A percentile compares a stretch with the other conserved stretches of the same genome.
These are phyloP conservation scores for Blastomyces emzantsi DNA, from an alignment of 2,329 filamentous ascomycete genomes.

Conservation along the genomic window DNA sequence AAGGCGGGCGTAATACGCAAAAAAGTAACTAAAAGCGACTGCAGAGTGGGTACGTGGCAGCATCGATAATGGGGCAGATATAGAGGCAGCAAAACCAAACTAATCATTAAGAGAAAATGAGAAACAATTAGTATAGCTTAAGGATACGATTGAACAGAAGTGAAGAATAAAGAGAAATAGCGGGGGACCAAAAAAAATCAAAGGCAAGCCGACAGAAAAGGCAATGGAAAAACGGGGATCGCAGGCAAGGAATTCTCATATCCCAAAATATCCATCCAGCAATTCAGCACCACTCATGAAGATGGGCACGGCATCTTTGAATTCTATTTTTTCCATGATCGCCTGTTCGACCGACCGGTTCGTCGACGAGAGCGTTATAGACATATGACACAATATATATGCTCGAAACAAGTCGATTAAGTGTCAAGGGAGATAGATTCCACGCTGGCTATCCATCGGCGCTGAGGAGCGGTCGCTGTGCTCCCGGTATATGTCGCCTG, in stretches of 20 bases:
- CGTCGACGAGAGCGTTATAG: neutral
- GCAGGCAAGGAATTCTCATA: neutral
- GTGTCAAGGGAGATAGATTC: neutral
- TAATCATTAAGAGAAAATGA: neutral
- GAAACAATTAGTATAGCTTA: neutral
- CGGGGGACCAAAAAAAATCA: neutral
- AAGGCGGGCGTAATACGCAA: neutral
- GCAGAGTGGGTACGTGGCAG: neutral
- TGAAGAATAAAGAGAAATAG: neutral
- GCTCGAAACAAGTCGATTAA: neutral
- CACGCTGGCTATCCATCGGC: neutral
- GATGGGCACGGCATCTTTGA: neutral
- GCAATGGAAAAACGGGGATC: neutral
- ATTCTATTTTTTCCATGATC: neutral
- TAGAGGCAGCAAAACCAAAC: neutral
- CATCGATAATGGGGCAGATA: neutral
- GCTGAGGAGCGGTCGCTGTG: neutral
- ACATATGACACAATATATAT: neutral
- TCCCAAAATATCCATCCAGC: neutral
- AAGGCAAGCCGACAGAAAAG: neutral
- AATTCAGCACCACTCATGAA: neutral
- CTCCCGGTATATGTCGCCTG: neutral
- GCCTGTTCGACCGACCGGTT: neutral
- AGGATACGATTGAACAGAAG: neutral
- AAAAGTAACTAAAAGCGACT: neutral